Conservation (phyloP, 495 filamentous ascomycete genomes). For the Mycothermus thermophilus region DNA sequence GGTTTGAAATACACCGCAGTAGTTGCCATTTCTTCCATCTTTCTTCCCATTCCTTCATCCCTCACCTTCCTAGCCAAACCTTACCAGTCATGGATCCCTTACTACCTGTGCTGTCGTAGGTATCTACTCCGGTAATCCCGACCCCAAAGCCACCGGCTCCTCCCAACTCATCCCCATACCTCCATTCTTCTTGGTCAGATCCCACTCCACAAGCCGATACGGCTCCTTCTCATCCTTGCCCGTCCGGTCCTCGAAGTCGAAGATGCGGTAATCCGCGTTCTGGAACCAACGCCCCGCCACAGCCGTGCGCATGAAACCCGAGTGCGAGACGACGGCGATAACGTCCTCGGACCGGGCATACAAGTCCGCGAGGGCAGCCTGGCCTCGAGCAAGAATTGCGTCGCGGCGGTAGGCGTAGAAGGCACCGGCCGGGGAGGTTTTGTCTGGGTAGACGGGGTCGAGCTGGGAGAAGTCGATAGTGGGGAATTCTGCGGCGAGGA, state of each 20-base stretch:
- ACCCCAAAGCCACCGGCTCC: conserved; percentile 1
- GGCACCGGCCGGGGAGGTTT: conserved; percentile 26
- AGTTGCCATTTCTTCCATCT: too few relatives aligned
- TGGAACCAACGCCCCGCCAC: conserved; percentile 33
- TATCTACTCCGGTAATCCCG: conserved; percentile 1
- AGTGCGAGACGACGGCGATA: conserved; percentile 43
- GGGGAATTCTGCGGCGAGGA: conserved; percentile 33
- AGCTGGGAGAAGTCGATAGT: conserved; percentile 35
- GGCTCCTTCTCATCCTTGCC: conserved; percentile 19
- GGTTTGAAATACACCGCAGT: too few relatives aligned
- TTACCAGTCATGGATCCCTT: too few relatives aligned
- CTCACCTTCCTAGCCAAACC: too few relatives aligned
- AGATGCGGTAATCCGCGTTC: conserved; percentile 47
- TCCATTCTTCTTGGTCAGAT: conserved; percentile 11
- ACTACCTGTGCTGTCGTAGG: too few relatives aligned
- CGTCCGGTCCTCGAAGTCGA: conserved; percentile 32
- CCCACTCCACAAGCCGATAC: conserved; percentile 7
- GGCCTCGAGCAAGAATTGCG: conserved; percentile 33
- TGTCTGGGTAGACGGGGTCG: conserved; percentile 40
- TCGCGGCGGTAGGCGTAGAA: conserved; percentile 30
- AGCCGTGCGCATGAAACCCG: conserved; percentile 36
- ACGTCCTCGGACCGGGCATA: conserved; percentile 31
- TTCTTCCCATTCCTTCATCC: too few relatives aligned
- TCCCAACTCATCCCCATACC: conserved; percentile 6
- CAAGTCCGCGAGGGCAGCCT: conserved; percentile 29